These are phyloP conservation scores for Monoraphidium neglectum DNA, from an alignment of 139 green algal species.

Conservation along the genomic window DNA sequence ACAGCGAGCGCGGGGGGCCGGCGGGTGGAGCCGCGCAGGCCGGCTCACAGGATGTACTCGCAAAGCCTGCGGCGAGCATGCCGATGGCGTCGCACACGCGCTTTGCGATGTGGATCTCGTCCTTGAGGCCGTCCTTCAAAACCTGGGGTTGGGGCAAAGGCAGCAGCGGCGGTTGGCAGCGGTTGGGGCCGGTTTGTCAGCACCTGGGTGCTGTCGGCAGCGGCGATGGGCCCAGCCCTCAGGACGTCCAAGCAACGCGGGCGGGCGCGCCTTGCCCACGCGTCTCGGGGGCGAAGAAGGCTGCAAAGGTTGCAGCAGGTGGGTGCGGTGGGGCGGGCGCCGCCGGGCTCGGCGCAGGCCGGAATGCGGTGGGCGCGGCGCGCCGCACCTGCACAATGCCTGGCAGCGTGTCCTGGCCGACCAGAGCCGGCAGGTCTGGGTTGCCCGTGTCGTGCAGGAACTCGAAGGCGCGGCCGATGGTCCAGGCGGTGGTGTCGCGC, in stretches of 20 bases:
- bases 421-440: conserved; percentile 49
- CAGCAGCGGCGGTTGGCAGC: neutral
- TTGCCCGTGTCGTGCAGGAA: conserved; percentile 77
- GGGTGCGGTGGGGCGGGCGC: no score
- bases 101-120: conserved; percentile 86
- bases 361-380: neutral
- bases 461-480: conserved; percentile 94
- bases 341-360: no score
- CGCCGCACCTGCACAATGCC: conserved; percentile 45
- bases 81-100: conserved; percentile 83
- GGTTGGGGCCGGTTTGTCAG: no score
- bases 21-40: no score
- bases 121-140: conserved; percentile 71
- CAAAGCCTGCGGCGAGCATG: conserved; percentile 79
- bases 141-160: conserved; percentile 12
- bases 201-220: no score
- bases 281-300: no score
- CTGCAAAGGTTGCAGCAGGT: no score
- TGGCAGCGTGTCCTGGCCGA: conserved; percentile 64
- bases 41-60: neutral
- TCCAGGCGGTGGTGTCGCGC: conserved; percentile 96
- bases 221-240: no score
- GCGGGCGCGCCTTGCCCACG: no score
- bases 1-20: no score
- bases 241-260: no score